A percentile compares a stretch with the other conserved stretches of the same genome.
These are phyloP conservation scores for Meyerozyma carpophila DNA, from an alignment of 1,139 yeast genomes.

Conservation along the genomic window DNA sequence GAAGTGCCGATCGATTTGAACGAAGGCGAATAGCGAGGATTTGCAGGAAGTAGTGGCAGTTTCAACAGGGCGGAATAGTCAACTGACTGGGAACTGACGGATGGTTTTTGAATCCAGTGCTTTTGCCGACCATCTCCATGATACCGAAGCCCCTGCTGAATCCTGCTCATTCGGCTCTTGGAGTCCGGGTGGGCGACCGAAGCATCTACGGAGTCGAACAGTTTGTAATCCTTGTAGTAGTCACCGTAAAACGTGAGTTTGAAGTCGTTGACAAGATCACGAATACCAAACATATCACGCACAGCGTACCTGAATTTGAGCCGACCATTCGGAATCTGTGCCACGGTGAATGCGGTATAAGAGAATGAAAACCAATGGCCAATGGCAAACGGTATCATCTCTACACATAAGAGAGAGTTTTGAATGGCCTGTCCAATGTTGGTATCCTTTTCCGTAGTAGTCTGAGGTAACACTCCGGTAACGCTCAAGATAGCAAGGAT, in stretches of 20 bases:
- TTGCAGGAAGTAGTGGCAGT: constrained; percentile 3
- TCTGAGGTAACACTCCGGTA: constrained; percentile 42
- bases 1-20: constrained; percentile 30
- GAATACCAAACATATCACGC: constrained; percentile 69
- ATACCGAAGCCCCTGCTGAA: constrained; percentile 81
- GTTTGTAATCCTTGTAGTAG: constrained; percentile 67
- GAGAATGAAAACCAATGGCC: constrained; percentile 88
- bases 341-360: constrained; percentile 62
- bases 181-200: constrained; percentile 65
- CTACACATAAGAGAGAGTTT: constrained; percentile 76
- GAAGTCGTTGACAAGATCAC: constrained; percentile 76
- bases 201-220: constrained; percentile 78
- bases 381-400: constrained; percentile 78
- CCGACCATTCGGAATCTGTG: constrained; percentile 63
- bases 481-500: constrained; percentile 56
- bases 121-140: constrained; percentile 72
- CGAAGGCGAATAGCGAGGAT: constrained; percentile 24
- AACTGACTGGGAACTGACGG: constrained; percentile 20
- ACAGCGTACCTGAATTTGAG: constrained; percentile 56
- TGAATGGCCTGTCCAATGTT: constrained; percentile 60
- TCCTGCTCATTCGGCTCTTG: constrained; percentile 61
- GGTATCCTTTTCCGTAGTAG: constrained; percentile 12
- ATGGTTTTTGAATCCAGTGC: constrained; percentile 58
- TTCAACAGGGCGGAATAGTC: constrained; percentile 22
- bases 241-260: constrained; percentile 63